A percentile compares a stretch with the other conserved stretches of the same genome.
phyloP scores from a whole-genome alignment of 2,329 filamentous ascomycete species.

The Apiospora saccharicola region DNA sequence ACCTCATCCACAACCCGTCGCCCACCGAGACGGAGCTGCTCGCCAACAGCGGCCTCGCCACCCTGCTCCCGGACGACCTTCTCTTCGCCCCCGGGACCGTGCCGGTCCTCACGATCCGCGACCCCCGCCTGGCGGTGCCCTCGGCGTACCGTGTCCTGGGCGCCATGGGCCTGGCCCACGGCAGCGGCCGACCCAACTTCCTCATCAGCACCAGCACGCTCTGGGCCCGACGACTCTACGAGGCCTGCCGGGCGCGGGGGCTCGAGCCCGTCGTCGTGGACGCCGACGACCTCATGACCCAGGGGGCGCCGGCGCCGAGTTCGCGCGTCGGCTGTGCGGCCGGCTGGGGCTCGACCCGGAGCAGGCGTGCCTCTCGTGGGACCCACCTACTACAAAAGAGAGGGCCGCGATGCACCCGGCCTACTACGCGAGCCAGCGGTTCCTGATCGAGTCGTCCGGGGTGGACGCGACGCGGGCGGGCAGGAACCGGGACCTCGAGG shows the following conservation, averaged over 20 bases:
- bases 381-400: neutral
- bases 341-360: neutral
- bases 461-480: neutral
- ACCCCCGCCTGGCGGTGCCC: neutral
- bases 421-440: conserved; percentile 4
- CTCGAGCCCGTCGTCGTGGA: conserved; percentile 4
- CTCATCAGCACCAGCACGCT: conserved; percentile 5
- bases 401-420: neutral
- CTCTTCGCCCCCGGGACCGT: neutral
- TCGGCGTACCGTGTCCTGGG: neutral
- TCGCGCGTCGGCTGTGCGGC: neutral
- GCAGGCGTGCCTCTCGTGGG: neutral
- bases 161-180: neutral
- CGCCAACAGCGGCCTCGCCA: neutral
- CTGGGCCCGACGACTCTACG: neutral
- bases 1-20: neutral
- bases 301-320: neutral
- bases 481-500: neutral
- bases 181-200: conserved; percentile 6
- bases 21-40: neutral
- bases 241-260: neutral
- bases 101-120: conserved; percentile 2
- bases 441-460: neutral
- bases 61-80: neutral
- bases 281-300: conserved; percentile 4